phyloP scores from a whole-genome alignment of 768 basidiomycete species.

The Terana coerulea region DNA sequence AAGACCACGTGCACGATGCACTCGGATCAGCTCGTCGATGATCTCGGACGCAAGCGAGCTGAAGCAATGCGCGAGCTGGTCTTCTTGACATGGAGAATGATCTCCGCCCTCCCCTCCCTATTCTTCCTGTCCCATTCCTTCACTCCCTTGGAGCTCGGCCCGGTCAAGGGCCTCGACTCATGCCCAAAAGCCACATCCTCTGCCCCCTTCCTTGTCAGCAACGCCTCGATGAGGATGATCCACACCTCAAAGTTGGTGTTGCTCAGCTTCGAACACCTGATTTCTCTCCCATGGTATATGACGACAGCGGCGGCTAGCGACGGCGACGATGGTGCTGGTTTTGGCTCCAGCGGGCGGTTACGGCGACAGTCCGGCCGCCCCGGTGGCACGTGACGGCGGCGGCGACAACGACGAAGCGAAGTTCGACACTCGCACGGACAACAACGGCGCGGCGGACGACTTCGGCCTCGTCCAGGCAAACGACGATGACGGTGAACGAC shows the following conservation, averaged over 20 bases:
- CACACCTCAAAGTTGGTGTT: constrained; percentile 21
- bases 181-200: constrained; percentile 13
- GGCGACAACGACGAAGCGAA: too few relatives aligned
- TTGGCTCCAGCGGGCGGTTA: too few relatives aligned
- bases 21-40: constrained; percentile 20
- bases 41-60: constrained; percentile 17
- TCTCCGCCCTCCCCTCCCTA: constrained; percentile 21
- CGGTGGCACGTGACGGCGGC: too few relatives aligned
- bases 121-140: constrained; percentile 8
- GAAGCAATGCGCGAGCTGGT: constrained; percentile 22
- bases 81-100: constrained; percentile 22
- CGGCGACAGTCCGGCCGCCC: background rate
- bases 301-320: too few relatives aligned
- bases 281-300: background rate
- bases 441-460: background rate
- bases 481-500: too few relatives aligned
- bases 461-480: too few relatives aligned
- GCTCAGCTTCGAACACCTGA: constrained; percentile 9
- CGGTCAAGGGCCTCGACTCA: constrained; percentile 2
- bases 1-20: constrained; percentile 29
- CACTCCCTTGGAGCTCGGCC: constrained; percentile 2
- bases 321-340: too few relatives aligned
- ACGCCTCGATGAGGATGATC: constrained; percentile 16
- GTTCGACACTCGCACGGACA: background rate
- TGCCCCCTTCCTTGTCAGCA: constrained; percentile 15